Evolutionary conservation across 257 asterid genomes (phyloP), one percentile per base, ranked within the genome.

Genomic region (Cinchona pubescens): DNA sequence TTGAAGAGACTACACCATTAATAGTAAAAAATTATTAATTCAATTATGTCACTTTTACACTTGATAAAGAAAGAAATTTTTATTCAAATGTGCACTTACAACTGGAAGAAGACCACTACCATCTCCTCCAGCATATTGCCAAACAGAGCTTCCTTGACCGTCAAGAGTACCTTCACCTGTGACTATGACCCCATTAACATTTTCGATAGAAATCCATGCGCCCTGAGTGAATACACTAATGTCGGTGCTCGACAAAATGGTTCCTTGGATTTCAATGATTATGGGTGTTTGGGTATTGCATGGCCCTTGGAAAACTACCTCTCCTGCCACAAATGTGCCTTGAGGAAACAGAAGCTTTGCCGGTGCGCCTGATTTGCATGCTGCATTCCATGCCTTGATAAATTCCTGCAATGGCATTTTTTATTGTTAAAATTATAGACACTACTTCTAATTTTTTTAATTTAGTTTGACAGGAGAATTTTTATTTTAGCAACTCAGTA

Each of bases 111-210:
- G 86, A 9, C 60, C 6, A 2, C 23, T 34, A 1, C 65, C 76
- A 27, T 74, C 73, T 5, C 71, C 71, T 13, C 48, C 74, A 2
- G 81, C 88, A 5, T 11, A 86, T 34, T 78, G 29, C 95, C 91
- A 91, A 0, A 46, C 43, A 0, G 51, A 10, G 0, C 37, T 2
- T 2, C 97, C 97, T n/a, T 79, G 84, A 48, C 86, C 98, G 25
- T 93, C 80, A 45, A 93, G 76, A 56, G 90, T 84, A 37, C 97
- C 98, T 23, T 84, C 82, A 11, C 98, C 98, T 1, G 84, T 71
- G 56, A 93, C 27, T 23, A 79, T 76, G 0, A 93, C 27, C 11
- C 87, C 86, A 0, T 73, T 68, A 13, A 85, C 86, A 7, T 51
- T 42, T 18, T 85, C 82, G 2, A 93, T 7, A 34, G 72, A 40